These are phyloP conservation scores for Apiotrichum domesticum DNA, from an alignment of 1,284 basidiomycete species.

Conservation along the genomic window DNA sequence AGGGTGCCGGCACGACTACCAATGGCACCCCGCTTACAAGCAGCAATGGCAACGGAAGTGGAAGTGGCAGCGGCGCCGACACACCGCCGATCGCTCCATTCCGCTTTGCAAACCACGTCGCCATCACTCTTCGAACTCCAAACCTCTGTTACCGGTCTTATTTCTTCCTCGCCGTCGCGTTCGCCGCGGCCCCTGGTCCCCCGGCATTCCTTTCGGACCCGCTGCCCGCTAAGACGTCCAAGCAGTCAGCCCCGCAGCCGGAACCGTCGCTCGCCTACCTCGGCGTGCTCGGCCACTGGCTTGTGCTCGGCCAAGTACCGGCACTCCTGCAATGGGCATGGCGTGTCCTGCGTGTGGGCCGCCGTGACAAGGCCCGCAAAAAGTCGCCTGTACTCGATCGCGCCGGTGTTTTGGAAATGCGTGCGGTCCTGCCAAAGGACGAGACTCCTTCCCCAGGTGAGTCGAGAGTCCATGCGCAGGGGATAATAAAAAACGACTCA, in stretches of 20 bases:
- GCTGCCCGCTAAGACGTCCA: slow-evolving; percentile 11
- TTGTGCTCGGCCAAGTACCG: slow-evolving; percentile 32
- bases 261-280: slow-evolving; percentile 34
- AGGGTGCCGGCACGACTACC: slow-evolving; percentile 29
- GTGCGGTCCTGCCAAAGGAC: slow-evolving; percentile 34
- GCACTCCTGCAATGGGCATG: slow-evolving; percentile 31
- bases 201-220: slow-evolving; percentile 38
- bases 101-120: slow-evolving; percentile 84
- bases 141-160: slow-evolving; percentile 48
- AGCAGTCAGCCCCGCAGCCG: slow-evolving; percentile 10
- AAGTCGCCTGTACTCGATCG: slow-evolving; percentile 27
- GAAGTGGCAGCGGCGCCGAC: slow-evolving; percentile 39
- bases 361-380: slow-evolving; percentile 36
- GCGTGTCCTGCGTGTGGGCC: slow-evolving; percentile 17
- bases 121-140: slow-evolving; percentile 88
- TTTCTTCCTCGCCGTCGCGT: slow-evolving; percentile 70
- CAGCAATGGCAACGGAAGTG: slow-evolving; percentile 26
- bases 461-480: neutral
- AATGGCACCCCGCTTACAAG: slow-evolving; percentile 30
- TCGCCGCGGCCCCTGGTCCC: slow-evolving; percentile 46
- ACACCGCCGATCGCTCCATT: slow-evolving; percentile 52
- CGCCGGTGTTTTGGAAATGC: slow-evolving; percentile 38
- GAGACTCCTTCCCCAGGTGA: slow-evolving; percentile 17
- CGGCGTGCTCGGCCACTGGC: slow-evolving; percentile 40
- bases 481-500: neutral